Base-by-base conservation (phyloP, 2,329 filamentous ascomycete species). In the Aspergillus spinulosporus region DNA sequence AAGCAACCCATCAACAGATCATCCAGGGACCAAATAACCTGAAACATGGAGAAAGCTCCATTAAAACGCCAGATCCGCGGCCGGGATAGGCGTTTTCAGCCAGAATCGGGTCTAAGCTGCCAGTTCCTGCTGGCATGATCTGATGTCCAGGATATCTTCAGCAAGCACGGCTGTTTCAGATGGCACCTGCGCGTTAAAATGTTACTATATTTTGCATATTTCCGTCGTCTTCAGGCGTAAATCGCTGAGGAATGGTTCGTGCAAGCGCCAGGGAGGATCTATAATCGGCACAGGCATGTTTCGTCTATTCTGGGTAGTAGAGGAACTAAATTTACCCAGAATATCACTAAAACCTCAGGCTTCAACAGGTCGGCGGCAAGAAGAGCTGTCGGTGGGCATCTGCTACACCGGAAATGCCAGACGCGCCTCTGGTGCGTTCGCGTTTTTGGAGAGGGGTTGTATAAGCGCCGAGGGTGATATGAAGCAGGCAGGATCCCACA, bases 201-300 rank as follows among this genome's bases (percentile, higher is more conserved):
- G 71, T 71, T 73, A 62, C 72, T 74, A 74, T 71, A 72, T 68
- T 72, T 72, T 70, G 71, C 72, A 71, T 65, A 62, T 62, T 60
- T 59, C 58, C 58, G 59, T 54, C 49, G 63, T 69, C 66, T 65
- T 68, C 66, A 69, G 63, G 67, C 57, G 26, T 55, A 54, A 49
- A 58, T 55, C 43, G 50, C 52, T 60, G 21, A 53, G 59, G 58
- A 59, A 67, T 63, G 66, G 59, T 56, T 56, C 60, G 58, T 63
- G 61, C 63, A 66, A 54, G 52, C 43, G 59, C 60, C 62, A 55
- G 61, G 64, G 59, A 51, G 51, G 51, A 61, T 62, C 63, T 65
- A 61, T 59, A 65, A 62, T 63, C 62, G 57, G 63, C 57, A 66
- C 58, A 55, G 40, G 59, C 36, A 51, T 61, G 62, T 64, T 66